Evolutionary conservation across 352 stramenopile genomes (phyloP), one percentile per base, ranked within the genome.

Genomic region (Discostella stelligera): DNA sequence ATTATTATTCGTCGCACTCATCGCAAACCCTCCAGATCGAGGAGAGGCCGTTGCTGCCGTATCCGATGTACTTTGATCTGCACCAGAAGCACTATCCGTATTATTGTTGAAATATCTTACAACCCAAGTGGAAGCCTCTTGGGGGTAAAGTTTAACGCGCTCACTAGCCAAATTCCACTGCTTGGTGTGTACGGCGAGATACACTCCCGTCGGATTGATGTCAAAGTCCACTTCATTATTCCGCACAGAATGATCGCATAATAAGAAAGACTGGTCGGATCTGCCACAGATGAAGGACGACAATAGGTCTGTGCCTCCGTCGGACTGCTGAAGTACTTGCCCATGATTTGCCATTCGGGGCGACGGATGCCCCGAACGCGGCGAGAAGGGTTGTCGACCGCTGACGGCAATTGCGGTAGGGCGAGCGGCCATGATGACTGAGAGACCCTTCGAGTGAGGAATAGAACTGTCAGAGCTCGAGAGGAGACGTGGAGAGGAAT

Each of bases 111-210:
- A 71, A 54, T 76, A 63, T n/a, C 79, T 39, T 9, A 71, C 20
- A 16, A 86, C 75, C 79, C 79, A 86, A 44, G 68, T 78, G 0
- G 46, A 60, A 5, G 75, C 75, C 56, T 86, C 77, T 3, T 32
- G 11, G n/a, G 71, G 71, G 59, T 73, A 78, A n/a, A 72, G 9
- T n/a, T 79, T 75, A 10, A 68, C 23, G 9, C 72, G 39, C 37
- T 78, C 74, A 0, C 73, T 54, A 0, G 82, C 82, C 46, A 85
- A 44, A 25, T 86, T 77, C 86, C 86, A 92, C 72, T 90, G 74
- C 46, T 81, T 83, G 9, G 72, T 80, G 69, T 92, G 82, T 10
- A 92, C 85, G n/a, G 76, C 76, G 52, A 86, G 63, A 30, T 92
- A 92, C 16, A 92, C 39, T 16, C 77, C 66, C 16, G 83, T 90